These are phyloP conservation scores for Arctostaphylos glauca DNA, from an alignment of 148 eudicot species.

Conservation along the genomic window DNA sequence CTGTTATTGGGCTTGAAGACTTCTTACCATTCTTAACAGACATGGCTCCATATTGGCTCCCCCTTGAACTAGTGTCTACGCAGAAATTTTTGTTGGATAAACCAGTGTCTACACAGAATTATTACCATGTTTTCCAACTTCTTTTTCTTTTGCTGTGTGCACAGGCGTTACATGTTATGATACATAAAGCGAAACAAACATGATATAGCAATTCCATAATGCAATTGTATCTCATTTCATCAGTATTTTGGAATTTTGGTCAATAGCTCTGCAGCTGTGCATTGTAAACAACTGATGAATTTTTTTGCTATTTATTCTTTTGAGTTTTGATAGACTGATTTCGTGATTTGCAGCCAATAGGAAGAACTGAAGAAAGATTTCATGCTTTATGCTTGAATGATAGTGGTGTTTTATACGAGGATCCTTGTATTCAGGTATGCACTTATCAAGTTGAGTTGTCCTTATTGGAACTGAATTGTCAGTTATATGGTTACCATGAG, in stretches of 20 bases:
- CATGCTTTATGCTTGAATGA: slow-evolving; percentile 74
- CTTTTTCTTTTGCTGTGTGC: not conserved
- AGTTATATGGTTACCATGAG: not conserved
- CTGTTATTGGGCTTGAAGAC: not conserved
- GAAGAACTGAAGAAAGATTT: slow-evolving; percentile 79
- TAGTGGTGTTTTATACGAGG: slow-evolving; percentile 95
- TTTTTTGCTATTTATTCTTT: not conserved
- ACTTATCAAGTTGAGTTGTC: slow-evolving; percentile 4
- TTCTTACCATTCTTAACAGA: not conserved
- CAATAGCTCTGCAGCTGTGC: not conserved
- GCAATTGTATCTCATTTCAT: slow-evolving; percentile 1
- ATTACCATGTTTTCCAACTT: not conserved
- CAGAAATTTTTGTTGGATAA: not conserved
- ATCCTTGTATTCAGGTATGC: slow-evolving; percentile 86
- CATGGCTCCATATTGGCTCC: not conserved
- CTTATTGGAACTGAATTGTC: slow-evolving; percentile 13
- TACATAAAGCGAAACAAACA: not conserved
- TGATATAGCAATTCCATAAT: not conserved
- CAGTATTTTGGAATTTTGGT: not conserved
- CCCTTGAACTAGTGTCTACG: not conserved
- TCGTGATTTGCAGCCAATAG: slow-evolving; percentile 68
- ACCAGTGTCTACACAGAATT: not conserved
- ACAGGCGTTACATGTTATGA: not conserved
- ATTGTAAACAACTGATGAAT: not conserved
- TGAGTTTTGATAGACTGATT: not conserved